Evolutionary conservation across 208 protist genomes (phyloP).

Genomic region (Leishmania guyanensis): DNA sequence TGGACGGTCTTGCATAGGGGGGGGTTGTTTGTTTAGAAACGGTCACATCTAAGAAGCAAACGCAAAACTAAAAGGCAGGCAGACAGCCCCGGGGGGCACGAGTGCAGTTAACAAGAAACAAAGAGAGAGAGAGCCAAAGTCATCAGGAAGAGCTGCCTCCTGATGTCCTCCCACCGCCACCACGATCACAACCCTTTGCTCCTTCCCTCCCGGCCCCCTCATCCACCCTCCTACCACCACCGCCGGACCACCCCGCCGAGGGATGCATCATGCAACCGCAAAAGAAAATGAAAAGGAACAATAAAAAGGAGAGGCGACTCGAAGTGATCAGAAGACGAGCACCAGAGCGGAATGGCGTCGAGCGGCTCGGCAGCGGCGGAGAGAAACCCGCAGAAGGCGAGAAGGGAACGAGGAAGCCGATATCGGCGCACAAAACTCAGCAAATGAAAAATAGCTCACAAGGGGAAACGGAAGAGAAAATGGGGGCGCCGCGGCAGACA

Average conservation of each 20-base stretch:
- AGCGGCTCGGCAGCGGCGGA: not conserved
- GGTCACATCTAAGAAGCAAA: not conserved
- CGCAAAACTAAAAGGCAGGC: not conserved
- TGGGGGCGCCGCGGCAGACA: not conserved
- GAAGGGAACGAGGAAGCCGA: too few species aligned
- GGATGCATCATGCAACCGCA: too few species aligned
- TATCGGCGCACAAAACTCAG: too few species aligned
- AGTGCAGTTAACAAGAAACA: not conserved
- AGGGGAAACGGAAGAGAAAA: not conserved
- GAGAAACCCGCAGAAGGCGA: not conserved
- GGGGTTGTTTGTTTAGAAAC: not conserved
- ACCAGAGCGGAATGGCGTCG: not conserved
- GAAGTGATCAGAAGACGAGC: not conserved
- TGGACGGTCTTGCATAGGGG: not conserved
- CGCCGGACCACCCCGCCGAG: too few species aligned
- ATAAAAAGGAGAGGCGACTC: not conserved
- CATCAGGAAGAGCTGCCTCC: not conserved
- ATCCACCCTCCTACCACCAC: too few species aligned
- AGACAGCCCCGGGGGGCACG: not conserved
- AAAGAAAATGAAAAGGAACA: too few species aligned
- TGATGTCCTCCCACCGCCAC: not conserved
- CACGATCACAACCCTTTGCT: not conserved
- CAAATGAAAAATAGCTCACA: too few species aligned
- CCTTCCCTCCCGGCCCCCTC: too few species aligned
- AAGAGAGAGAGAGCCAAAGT: not conserved